Evolutionary conservation across 306 rosid genomes (phyloP), one percentile per base, ranked within the genome.

Genomic region (Oxytropis ochrocephala): DNA sequence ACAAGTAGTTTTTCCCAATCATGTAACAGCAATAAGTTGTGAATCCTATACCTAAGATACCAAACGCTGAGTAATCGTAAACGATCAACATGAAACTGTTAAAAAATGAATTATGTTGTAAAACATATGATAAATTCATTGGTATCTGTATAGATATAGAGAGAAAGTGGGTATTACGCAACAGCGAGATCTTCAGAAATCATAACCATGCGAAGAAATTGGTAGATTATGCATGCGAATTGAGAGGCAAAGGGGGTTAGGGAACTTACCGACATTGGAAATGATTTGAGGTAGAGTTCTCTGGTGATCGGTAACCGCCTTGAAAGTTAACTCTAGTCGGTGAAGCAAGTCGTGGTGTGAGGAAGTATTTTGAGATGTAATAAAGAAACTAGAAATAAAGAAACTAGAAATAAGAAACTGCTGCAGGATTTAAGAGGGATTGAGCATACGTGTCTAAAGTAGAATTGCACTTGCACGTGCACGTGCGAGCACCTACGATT

Each of bases 241-340:
- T 21, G 19, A 44, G 27, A 73, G 11, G 52, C 9, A 9, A 27
- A 52, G 19, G 43, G 56, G 13, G 16, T 41, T 16, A 3, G 39
- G 44, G 46, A 55, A 80, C 88, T 78, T 13, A 84, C 85, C 79
- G 85, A 70, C 88, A 84, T 84, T 46, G 72, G 65, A 54, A 32
- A 35, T 16, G 50, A 6, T 54, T 66, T 54, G 16, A 7, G 54
- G 11, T 0, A 42, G 57, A 70, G 64, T 60, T 44, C 36, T 57
- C 41, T 51, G 44, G 46, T 24, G 52, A 57, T 1, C 17, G 57
- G 39, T 5, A 74, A 64, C 35, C 30, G 52, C 35, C 29, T 55
- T 16, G 42, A 57, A 82, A 63, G 11, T 47, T 6, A 78, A 65
- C 11, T 57, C 53, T 39, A 11, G 44, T 65, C 75, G 65, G 44